Conservation (phyloP, 139 green algal species). For the Dunaliella primolecta region DNA sequence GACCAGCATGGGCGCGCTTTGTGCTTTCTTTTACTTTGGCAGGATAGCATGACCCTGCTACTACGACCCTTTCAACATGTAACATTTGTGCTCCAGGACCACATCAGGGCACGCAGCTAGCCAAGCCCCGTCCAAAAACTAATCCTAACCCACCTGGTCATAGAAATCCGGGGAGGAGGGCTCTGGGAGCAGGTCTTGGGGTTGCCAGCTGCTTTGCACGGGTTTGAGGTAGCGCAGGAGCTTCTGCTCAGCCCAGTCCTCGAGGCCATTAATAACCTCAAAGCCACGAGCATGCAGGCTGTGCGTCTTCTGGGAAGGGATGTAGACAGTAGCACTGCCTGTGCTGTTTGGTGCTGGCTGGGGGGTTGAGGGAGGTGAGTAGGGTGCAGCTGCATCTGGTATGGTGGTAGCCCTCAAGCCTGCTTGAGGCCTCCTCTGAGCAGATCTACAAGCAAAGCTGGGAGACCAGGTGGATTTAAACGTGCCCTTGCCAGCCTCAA, state of each 20-base stretch:
- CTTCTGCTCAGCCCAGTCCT: constrained; percentile 50
- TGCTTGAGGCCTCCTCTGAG: background rate
- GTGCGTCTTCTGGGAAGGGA: constrained; percentile 27
- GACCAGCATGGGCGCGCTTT: too few relatives aligned
- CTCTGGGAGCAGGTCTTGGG: constrained; percentile 88
- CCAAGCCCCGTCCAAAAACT: too few relatives aligned
- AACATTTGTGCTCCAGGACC: too few relatives aligned
- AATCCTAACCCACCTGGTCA: constrained; percentile 84
- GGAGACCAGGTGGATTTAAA: background rate
- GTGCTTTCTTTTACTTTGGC: too few relatives aligned
- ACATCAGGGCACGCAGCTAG: too few relatives aligned
- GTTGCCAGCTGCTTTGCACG: constrained; percentile 86
- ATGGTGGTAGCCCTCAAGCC: background rate
- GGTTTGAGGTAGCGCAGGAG: constrained; percentile 65
- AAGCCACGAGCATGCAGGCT: constrained; percentile 40
- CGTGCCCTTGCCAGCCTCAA: background rate
- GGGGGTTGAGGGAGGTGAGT: background rate
- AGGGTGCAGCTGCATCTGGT: background rate
- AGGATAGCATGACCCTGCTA: too few relatives aligned
- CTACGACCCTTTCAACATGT: too few relatives aligned
- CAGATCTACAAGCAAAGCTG: background rate
- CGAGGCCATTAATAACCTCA: constrained; percentile 63
- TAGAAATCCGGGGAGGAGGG: constrained; percentile 78
- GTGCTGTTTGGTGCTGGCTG: background rate
- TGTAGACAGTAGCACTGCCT: constrained; percentile 4